Conservation (phyloP, 352 stramenopile species). For the Phytophthora sansomeana region DNA sequence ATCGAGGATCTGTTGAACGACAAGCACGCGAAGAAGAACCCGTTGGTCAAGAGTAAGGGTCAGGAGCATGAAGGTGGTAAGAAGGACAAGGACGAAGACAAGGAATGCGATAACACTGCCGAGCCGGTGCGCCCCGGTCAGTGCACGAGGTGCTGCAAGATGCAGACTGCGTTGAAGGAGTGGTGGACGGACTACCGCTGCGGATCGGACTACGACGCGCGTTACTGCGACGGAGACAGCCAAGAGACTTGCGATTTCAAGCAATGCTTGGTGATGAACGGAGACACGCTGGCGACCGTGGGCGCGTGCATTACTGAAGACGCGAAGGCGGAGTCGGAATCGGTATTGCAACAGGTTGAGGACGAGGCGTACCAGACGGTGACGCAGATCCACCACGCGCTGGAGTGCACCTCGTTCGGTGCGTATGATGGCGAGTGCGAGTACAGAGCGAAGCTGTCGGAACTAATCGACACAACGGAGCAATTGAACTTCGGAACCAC, state of each 20-base stretch:
- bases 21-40: constrained; percentile 40
- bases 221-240: constrained; percentile 44
- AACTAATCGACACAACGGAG: constrained; percentile 49
- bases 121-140: constrained; percentile 38
- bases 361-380: constrained; percentile 51
- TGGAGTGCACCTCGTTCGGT: constrained; percentile 59
- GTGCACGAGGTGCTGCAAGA: constrained; percentile 61
- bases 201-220: constrained; percentile 50
- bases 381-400: constrained; percentile 69
- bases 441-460: constrained; percentile 42
- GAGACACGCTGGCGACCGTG: constrained; percentile 53
- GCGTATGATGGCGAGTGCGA: constrained; percentile 37
- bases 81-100: constrained; percentile 18
- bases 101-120: constrained; percentile 34
- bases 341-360: constrained; percentile 46
- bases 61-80: background rate
- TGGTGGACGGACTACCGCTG: constrained; percentile 77
- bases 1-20: constrained; percentile 35
- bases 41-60: constrained; percentile 24
- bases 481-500: constrained; percentile 28
- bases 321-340: constrained; percentile 39
- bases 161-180: constrained; percentile 58
- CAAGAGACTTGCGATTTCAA: constrained; percentile 45
- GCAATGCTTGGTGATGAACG: constrained; percentile 68
- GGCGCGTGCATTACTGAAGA: constrained; percentile 39